Evolutionary conservation across 176 grass and related monocot genomes (phyloP).

Genomic region (Pharus latifolius): DNA sequence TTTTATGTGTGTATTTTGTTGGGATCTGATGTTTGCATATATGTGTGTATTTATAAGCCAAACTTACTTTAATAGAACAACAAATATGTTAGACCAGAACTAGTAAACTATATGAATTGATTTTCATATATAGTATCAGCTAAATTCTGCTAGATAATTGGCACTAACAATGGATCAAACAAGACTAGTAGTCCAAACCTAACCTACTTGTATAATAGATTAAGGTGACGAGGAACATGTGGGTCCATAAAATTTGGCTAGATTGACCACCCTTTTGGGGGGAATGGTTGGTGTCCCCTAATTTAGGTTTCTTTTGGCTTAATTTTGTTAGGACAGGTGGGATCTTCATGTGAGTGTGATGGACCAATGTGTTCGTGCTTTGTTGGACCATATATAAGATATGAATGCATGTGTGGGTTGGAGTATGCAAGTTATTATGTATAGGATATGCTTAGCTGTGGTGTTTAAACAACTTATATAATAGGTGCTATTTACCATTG

Average conservation of each 20-base stretch:
- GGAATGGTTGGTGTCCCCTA: background rate
- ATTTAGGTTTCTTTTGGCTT: conserved; percentile 31
- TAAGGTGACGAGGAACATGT: background rate
- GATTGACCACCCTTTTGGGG: conserved; percentile 23
- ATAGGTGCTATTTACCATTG: too few species aligned
- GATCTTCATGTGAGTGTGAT: conserved; percentile 11
- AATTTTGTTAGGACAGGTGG: conserved; percentile 17
- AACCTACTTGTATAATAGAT: too few species aligned
- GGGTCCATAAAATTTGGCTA: background rate
- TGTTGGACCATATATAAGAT: conserved; percentile 4
- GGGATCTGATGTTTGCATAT: too few species aligned
- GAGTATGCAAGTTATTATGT: background rate
- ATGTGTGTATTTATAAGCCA: too few species aligned
- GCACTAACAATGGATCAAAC: too few species aligned
- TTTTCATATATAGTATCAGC: too few species aligned
- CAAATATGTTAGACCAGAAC: too few species aligned
- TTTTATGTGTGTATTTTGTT: too few species aligned
- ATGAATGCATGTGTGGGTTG: conserved; percentile 32
- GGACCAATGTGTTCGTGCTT: background rate
- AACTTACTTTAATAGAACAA: too few species aligned
- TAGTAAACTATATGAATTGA: too few species aligned
- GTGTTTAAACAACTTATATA: background rate
- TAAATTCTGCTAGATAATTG: too few species aligned
- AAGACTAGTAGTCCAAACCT: too few species aligned
- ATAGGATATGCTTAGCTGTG: background rate